Percentiles rank a stretch among this genome's conserved stretches.
These are phyloP conservation scores for Barnettozyma populi DNA, from an alignment of 805 yeast genomes.

Conservation along the genomic window DNA sequence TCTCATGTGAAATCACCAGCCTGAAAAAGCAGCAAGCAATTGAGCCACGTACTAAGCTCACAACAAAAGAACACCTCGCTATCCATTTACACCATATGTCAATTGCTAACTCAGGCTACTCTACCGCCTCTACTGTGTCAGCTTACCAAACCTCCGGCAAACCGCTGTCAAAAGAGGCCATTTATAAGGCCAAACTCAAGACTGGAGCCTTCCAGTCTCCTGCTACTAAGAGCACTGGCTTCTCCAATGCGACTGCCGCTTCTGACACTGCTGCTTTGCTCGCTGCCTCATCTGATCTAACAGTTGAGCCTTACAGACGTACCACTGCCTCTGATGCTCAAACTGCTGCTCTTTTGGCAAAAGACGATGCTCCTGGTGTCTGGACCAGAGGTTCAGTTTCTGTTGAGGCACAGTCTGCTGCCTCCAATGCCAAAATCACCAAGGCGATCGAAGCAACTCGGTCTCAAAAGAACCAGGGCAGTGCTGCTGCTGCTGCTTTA, in stretches of 20 bases:
- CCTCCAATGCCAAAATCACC: conserved; percentile 22
- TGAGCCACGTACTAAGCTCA: neutral
- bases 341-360: conserved; percentile 52
- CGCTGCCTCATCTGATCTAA: conserved; percentile 62
- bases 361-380: conserved; percentile 40
- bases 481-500: conserved; percentile 21
- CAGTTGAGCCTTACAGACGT: conserved; percentile 62
- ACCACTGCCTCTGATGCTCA: conserved; percentile 58
- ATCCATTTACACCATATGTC: conserved; percentile 14
- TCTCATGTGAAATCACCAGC: neutral
- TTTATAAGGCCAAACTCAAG: conserved; percentile 66
- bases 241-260: conserved; percentile 47
- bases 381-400: conserved; percentile 50
- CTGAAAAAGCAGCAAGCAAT: neutral
- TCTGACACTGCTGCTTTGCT: conserved; percentile 73
- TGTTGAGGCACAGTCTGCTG: conserved; percentile 44
- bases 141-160: conserved; percentile 67
- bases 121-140: conserved; percentile 24
- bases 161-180: conserved; percentile 68
- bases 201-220: conserved; percentile 59
- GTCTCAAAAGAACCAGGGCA: conserved; percentile 5
- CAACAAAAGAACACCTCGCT: neutral
- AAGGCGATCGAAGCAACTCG: neutral
- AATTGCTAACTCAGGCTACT: conserved; percentile 18
- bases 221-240: conserved; percentile 48